Conservation (phyloP, 208 protist genomes). For the Zelonia costaricensis region DNA sequence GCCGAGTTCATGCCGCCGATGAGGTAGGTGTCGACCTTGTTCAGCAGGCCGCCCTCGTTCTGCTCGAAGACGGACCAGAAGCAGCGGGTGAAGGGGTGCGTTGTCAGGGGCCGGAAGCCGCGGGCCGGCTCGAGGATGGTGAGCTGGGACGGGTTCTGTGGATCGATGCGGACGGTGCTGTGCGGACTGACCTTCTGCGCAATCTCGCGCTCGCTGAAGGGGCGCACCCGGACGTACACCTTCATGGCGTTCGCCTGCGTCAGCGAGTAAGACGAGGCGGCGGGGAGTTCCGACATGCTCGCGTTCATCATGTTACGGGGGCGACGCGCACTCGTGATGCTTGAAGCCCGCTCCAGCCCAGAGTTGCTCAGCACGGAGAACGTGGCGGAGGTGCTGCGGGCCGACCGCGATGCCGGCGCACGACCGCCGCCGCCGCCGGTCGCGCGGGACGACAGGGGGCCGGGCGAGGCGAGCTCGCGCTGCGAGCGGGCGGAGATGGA, state of each 20-base stretch:
- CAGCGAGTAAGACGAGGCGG: constrained; percentile 14
- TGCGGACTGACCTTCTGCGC: constrained; percentile 35
- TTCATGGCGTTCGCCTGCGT: constrained; percentile 69
- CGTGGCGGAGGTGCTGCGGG: constrained; percentile 3
- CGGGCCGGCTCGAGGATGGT: constrained; percentile 69
- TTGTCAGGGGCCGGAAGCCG: constrained; percentile 52
- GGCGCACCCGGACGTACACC: constrained; percentile 86
- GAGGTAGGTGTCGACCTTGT: constrained; percentile 45
- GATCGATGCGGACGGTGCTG: constrained; percentile 75
- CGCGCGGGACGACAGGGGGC: constrained; percentile 14
- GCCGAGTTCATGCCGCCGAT: constrained; percentile 49
- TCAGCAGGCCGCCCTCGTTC: constrained; percentile 20
- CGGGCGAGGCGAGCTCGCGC: neutral
- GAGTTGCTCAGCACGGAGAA: constrained; percentile 18
- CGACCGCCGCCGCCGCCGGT: neutral
- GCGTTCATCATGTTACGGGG: constrained; percentile 1
- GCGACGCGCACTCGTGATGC: constrained; percentile 7
- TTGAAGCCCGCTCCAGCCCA: constrained; percentile 5
- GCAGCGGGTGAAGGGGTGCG: constrained; percentile 74
- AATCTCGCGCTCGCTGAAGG: constrained; percentile 84
- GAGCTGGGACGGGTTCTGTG: constrained; percentile 66
- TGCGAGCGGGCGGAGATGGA: constrained; percentile 16
- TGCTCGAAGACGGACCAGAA: constrained; percentile 82
- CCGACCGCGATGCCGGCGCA: neutral
- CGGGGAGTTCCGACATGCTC: constrained; percentile 2